These are phyloP conservation scores for Spencermartinsiella ligniputridi DNA, from an alignment of 1,139 yeast genomes.

Conservation along the genomic window DNA sequence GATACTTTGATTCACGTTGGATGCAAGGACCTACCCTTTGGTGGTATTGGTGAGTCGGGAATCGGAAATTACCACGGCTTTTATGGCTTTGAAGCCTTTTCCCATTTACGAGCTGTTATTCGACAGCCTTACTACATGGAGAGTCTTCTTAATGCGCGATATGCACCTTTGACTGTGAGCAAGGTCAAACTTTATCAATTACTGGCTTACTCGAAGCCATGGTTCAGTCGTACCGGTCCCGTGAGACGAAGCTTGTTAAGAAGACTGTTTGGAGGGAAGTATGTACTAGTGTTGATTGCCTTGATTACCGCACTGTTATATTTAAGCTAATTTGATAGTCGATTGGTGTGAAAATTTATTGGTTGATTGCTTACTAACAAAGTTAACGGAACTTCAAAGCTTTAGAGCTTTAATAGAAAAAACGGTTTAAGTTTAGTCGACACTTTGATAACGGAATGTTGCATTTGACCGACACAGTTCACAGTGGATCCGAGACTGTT, in stretches of 20 bases:
- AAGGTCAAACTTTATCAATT: conserved; percentile 6
- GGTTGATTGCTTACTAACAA: too few relatives aligned
- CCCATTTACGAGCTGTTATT: conserved; percentile 69
- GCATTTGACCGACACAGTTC: too few relatives aligned
- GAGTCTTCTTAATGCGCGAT: conserved; percentile 51
- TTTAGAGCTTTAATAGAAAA: too few relatives aligned
- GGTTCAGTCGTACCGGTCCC: conserved; percentile 25
- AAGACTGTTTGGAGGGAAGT: conserved; percentile 11
- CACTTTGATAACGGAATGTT: too few relatives aligned
- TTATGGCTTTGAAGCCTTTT: conserved; percentile 65
- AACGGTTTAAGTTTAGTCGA: too few relatives aligned
- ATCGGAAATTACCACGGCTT: conserved; percentile 68
- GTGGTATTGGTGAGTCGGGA: conserved; percentile 88
- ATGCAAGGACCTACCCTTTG: conserved; percentile 75
- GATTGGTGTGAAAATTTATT: too few relatives aligned
- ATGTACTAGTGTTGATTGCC: background rate
- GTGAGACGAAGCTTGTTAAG: conserved; percentile 17
- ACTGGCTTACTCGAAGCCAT: conserved; percentile 14
- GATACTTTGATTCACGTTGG: conserved; percentile 74
- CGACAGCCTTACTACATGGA: conserved; percentile 70
- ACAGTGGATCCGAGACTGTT: too few relatives aligned
- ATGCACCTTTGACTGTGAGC: conserved; percentile 54
- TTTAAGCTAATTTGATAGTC: conserved; percentile 1
- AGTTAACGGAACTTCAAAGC: too few relatives aligned
- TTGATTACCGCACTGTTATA: background rate